These are phyloP conservation scores for Panicum miliaceum DNA, from an alignment of 176 grass and related monocot genomes.

Conservation along the genomic window DNA sequence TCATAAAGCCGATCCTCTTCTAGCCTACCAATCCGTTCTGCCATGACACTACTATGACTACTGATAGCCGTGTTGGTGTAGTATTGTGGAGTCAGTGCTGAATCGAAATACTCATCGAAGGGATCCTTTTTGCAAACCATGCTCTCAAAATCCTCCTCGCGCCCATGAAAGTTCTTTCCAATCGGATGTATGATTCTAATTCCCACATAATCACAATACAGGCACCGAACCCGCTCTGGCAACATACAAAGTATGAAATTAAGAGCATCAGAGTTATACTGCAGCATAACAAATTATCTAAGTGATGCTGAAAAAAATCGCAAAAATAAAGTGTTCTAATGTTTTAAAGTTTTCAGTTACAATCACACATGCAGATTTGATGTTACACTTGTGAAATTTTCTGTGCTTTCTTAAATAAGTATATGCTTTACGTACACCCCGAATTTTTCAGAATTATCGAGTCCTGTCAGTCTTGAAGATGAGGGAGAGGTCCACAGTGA, in stretches of 20 bases:
- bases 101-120: neutral
- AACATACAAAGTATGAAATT: neutral
- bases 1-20: neutral
- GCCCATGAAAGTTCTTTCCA: neutral
- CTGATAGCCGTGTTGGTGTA: neutral
- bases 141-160: neutral
- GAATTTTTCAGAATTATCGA: too few relatives aligned
- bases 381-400: too few relatives aligned
- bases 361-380: too few relatives aligned
- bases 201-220: neutral
- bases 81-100: neutral
- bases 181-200: neutral
- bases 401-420: too few relatives aligned
- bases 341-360: too few relatives aligned
- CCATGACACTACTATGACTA: neutral
- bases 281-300: too few relatives aligned
- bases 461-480: too few relatives aligned
- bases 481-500: too few relatives aligned
- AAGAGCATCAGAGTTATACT: neutral
- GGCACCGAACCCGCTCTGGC: neutral
- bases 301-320: too few relatives aligned
- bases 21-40: neutral
- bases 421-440: too few relatives aligned
- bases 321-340: too few relatives aligned
- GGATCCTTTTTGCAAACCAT: neutral